Base-by-base conservation (phyloP, 139 green algal species). In the Micromonas commoda region DNA sequence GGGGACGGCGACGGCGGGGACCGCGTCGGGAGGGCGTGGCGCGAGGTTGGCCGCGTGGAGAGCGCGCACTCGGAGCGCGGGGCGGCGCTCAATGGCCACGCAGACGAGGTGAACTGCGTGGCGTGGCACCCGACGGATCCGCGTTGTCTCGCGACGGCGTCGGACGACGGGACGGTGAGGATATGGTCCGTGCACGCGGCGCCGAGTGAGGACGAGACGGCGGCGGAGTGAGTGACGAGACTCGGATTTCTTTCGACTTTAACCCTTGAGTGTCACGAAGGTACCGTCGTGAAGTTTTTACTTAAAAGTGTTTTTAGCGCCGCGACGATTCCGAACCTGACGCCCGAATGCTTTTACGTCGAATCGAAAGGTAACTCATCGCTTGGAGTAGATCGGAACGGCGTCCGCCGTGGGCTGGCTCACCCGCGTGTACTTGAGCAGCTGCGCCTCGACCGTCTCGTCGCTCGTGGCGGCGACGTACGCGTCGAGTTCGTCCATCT, bases 91-190 rank as follows among this genome's bases (percentile, higher is more conserved):
- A 16, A 57, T 16, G 45, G 45, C 9, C 45, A 75, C 68, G 34
- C 38, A 16, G 68, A 75, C 37, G 68, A 75, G 37, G 68, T 75
- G 37, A 75, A 75, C 37, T 13, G 35, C 68, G 38, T 75, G 34
- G 68, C 31, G 68, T 75, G 68, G 68, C 53, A 29, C 24, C 38
- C 63, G 5, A 35, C 31, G 63, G 37, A 60, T 28, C 23, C 68
- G 37, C 33, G 6, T 6, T 61, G 29, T 19, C 29, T 75, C 19
- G 37, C 33, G 20, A 38, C 37, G 20, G 16, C 34, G 37, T 64
- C 37, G 37, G 68, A 75, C 37, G 68, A 75, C 37, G 68, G 68
- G 21, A 32, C 20, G 20, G 35, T 75, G 16, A 75, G 32, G 26
- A 75, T 63, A n/a, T 75, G 68, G 68, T n/a, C n/a, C n/a, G n/a